Base-by-base conservation (phyloP, 2,329 filamentous ascomycete species). In the Reticulascus tulasneorum region DNA sequence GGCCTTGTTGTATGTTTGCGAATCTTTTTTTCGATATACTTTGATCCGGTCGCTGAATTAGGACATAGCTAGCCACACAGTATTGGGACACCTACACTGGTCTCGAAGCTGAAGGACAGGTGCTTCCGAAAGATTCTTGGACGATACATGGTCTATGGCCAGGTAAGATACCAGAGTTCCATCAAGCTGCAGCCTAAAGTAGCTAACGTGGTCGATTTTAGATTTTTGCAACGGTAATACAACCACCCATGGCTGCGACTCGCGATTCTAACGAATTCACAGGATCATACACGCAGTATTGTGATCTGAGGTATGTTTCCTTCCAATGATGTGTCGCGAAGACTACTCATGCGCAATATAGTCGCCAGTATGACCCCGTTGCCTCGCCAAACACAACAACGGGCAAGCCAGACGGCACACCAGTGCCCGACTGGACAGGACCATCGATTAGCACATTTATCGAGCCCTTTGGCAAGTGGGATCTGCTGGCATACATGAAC, bases 11-110 rank as follows among this genome's bases (percentile, higher is more conserved):
- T 66, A 47, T 42, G 58, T 48, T 18, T 15, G 19, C 18, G n/a
- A n/a, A n/a, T n/a, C n/a, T n/a, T n/a, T n/a, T 23, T 12, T 20
- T 23, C 23, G 9, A n/a, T n/a, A 9, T n/a, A 9, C 9, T n/a
- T 24, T n/a, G n/a, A n/a, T 9, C 9, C n/a, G 9, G n/a, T 24
- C n/a, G 9, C 9, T 24, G n/a, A 24, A n/a, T 15, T 28, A 26
- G 18, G 33, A 31, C 15, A 37, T 12, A 66, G 47, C 62, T 84
- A 4, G 63, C 63, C 37, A 84, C 79, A 0, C 79, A 83, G 45
- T 80, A 77, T 55, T 84, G 80, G 80, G 63, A 70, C 47, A 77
- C 75, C 0, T 78, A 79, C 51, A 83, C 80, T 0, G 79, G 78
- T 4, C 63, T 69, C 21, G 79, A 83, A 52, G 52, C 56, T 10